Evolutionary conservation across 2,329 filamentous ascomycete species (phyloP).

Genomic region (Ciborinia camelliae): DNA sequence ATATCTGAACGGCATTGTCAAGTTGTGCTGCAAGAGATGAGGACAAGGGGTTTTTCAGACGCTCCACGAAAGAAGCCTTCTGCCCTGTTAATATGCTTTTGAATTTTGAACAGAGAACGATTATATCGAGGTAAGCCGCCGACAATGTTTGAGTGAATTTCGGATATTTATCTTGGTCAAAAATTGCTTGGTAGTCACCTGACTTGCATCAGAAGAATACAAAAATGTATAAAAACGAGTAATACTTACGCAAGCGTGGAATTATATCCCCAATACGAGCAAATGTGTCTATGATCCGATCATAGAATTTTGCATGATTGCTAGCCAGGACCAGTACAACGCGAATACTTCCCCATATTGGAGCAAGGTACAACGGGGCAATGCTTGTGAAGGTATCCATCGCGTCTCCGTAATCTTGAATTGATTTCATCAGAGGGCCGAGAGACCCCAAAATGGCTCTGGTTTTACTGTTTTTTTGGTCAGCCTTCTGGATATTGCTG

Average conservation of each 20-base stretch:
- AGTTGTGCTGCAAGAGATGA: not conserved
- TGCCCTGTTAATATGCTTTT: not conserved
- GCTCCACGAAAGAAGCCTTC: not conserved
- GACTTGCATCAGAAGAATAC: not conserved
- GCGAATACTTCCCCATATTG: not conserved
- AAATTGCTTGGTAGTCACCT: not conserved
- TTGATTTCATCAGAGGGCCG: not conserved
- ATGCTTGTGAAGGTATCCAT: not conserved
- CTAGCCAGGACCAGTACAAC: not conserved
- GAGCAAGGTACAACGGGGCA: not conserved
- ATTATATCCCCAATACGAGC: slow-evolving; percentile 2
- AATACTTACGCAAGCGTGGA: not conserved
- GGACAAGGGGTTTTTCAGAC: not conserved
- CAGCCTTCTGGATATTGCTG: not conserved
- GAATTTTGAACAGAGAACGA: not conserved
- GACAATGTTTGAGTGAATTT: not conserved
- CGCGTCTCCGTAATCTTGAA: not conserved
- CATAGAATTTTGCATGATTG: not conserved
- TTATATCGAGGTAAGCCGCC: not conserved
- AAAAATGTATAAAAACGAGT: not conserved
- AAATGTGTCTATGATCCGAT: slow-evolving; percentile 9
- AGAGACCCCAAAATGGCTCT: not conserved
- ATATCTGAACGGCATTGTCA: not conserved
- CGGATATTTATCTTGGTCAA: not conserved
- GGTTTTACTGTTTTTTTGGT: not conserved